Evolutionary conservation across 1,139 yeast genomes (phyloP).

Genomic region (Protomyces macrosporus): DNA sequence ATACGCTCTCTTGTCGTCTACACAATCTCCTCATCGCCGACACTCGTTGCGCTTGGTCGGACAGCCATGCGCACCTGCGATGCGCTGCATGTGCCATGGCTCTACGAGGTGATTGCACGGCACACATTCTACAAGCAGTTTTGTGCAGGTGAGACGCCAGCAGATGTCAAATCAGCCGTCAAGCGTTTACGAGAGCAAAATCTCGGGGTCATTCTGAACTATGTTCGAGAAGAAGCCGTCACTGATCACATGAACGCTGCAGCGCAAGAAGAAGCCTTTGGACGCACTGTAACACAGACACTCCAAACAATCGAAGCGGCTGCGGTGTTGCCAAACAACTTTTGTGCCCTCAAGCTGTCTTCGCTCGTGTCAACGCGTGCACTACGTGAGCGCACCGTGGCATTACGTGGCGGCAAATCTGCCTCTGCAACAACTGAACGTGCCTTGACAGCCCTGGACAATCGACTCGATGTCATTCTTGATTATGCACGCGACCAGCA

Average conservation of each 20-base stretch:
- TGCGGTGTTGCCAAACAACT: slow-evolving; percentile 44
- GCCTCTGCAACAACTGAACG: slow-evolving; percentile 36
- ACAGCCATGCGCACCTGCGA: slow-evolving; percentile 15
- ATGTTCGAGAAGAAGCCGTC: slow-evolving; percentile 71
- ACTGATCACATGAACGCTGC: slow-evolving; percentile 39
- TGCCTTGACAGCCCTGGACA: slow-evolving; percentile 46
- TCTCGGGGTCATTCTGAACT: slow-evolving; percentile 86
- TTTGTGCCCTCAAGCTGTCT: slow-evolving; percentile 89
- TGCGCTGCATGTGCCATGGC: slow-evolving; percentile 4
- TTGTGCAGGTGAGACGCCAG: slow-evolving; percentile 82
- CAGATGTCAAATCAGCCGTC: slow-evolving; percentile 68
- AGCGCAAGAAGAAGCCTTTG: slow-evolving; percentile 54
- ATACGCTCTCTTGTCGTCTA: slow-evolving; percentile 20
- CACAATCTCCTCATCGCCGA: slow-evolving; percentile 15
- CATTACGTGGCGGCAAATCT: neutral
- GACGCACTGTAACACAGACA: slow-evolving; percentile 57
- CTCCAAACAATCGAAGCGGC: slow-evolving; percentile 52
- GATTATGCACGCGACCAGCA: slow-evolving; percentile 56
- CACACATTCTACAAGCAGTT: slow-evolving; percentile 44
- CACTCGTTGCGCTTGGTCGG: slow-evolving; percentile 16
- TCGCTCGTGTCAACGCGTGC: slow-evolving; percentile 74
- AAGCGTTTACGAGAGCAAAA: slow-evolving; percentile 62
- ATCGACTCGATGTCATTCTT: slow-evolving; percentile 35
- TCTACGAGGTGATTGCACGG: slow-evolving; percentile 14
- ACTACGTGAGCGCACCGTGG: slow-evolving; percentile 41